Evolutionary conservation across 805 yeast species (phyloP).

Genomic region (Wickerhamomyces chaumierensis): DNA sequence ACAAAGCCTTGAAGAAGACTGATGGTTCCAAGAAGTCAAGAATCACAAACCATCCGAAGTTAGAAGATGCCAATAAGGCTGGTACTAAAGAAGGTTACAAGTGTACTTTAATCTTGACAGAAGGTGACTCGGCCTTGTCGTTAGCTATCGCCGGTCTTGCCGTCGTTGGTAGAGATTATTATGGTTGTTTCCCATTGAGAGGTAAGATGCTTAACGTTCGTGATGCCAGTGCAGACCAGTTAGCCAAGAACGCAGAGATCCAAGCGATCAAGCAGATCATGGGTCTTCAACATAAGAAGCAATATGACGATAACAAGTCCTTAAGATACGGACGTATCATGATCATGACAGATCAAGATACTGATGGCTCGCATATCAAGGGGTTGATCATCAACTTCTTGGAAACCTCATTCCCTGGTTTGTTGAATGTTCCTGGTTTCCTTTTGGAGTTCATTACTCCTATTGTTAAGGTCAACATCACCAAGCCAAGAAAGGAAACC

Average conservation of each 20-base stretch:
- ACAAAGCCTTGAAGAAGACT: slow-evolving; percentile 72
- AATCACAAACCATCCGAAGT: slow-evolving; percentile 78
- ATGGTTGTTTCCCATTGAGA: slow-evolving; percentile 90
- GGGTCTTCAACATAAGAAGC: slow-evolving; percentile 88
- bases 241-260: slow-evolving; percentile 85
- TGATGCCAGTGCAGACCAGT: slow-evolving; percentile 94
- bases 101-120: slow-evolving; percentile 89
- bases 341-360: slow-evolving; percentile 99
- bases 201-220: slow-evolving; percentile 94
- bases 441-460: slow-evolving; percentile 93
- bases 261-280: slow-evolving; percentile 91
- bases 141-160: slow-evolving; percentile 89
- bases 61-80: slow-evolving; percentile 93
- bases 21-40: slow-evolving; percentile 82
- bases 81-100: slow-evolving; percentile 88
- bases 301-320: slow-evolving; percentile 59
- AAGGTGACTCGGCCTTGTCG: slow-evolving; percentile 93
- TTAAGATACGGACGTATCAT: slow-evolving; percentile 91
- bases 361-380: slow-evolving; percentile 96
- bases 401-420: slow-evolving; percentile 90
- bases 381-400: slow-evolving; percentile 89
- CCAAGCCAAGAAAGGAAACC: slow-evolving; percentile 45
- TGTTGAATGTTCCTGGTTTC: slow-evolving; percentile 83
- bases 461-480: slow-evolving; percentile 78
- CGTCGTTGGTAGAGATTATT: slow-evolving; percentile 89